Evolutionary conservation across 2,329 filamentous ascomycete species (phyloP).

Genomic region (Leptographium flavum): DNA sequence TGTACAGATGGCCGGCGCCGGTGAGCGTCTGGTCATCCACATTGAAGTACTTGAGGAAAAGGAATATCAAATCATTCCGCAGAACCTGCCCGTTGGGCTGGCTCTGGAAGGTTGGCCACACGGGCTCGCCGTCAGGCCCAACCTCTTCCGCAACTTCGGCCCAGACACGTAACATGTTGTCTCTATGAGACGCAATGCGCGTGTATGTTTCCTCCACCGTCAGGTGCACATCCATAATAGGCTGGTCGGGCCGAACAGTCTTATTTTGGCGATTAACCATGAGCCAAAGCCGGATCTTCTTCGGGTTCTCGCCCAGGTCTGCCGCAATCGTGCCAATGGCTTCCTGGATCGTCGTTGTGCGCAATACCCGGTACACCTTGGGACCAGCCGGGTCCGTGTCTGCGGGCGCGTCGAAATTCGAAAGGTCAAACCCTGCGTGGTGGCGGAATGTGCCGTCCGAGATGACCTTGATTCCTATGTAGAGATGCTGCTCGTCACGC

Average conservation of each 20-base stretch:
- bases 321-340: conserved; percentile 57
- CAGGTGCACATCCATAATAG: conserved; percentile 62
- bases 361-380: conserved; percentile 56
- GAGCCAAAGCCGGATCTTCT: conserved; percentile 71
- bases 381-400: conserved; percentile 51
- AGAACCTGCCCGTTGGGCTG: conserved; percentile 41
- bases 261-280: conserved; percentile 99
- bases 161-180: conserved; percentile 73
- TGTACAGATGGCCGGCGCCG: conserved; percentile 74
- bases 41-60: conserved; percentile 92
- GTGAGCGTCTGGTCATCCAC: conserved; percentile 57
- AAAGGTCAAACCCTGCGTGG: conserved; percentile 76
- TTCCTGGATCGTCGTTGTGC: conserved; percentile 61
- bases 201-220: conserved; percentile 57
- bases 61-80: conserved; percentile 54
- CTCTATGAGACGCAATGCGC: conserved; percentile 40
- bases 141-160: conserved; percentile 62
- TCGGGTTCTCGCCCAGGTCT: conserved; percentile 53
- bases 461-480: conserved; percentile 71
- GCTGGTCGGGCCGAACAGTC: conserved; percentile 80
- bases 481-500: conserved; percentile 85
- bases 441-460: conserved; percentile 67
- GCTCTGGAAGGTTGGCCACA: conserved; percentile 54
- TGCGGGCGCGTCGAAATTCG: conserved; percentile 46
- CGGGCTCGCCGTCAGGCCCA: conserved; percentile 49